Evolutionary conservation across 495 filamentous ascomycete species (phyloP).

Genomic region (Podospora bellae-mahoneyi): DNA sequence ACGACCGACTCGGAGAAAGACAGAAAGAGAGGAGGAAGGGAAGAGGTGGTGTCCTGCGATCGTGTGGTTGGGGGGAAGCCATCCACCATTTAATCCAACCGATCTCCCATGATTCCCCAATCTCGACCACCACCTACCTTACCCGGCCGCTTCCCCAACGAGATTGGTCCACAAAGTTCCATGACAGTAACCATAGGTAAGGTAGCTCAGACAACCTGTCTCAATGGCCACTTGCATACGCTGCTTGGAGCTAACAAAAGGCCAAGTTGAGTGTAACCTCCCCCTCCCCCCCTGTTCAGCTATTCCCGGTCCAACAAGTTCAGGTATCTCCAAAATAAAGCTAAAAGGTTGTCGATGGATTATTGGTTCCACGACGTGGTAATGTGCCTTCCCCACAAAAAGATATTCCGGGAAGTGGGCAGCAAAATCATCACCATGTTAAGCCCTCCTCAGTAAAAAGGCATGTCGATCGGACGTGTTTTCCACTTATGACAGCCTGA

Average conservation of each 20-base stretch:
- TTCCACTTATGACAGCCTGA: conserved; percentile 8
- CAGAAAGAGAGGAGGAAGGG: background rate
- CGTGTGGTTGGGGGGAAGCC: background rate
- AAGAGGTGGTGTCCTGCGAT: background rate
- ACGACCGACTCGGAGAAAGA: background rate
- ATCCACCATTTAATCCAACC: background rate
- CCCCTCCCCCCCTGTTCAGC: background rate
- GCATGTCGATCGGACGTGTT: conserved; percentile 12
- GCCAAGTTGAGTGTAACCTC: background rate
- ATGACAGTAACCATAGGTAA: background rate
- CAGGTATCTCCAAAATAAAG: too few relatives aligned
- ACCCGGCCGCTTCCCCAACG: background rate
- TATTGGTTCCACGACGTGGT: background rate
- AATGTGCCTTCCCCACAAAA: background rate
- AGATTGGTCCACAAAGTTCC: background rate
- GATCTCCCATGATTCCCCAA: background rate
- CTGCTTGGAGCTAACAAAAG: background rate
- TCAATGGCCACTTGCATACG: background rate
- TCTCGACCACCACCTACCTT: background rate
- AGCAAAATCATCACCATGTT: background rate
- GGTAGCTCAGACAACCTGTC: background rate
- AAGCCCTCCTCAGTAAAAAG: background rate
- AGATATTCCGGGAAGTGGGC: background rate
- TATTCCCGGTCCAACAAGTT: too few relatives aligned
- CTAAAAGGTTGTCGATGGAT: background rate